phyloP scores from a whole-genome alignment of 2,329 filamentous ascomycete genomes.

The Ceratocystis eucalypticola region DNA sequence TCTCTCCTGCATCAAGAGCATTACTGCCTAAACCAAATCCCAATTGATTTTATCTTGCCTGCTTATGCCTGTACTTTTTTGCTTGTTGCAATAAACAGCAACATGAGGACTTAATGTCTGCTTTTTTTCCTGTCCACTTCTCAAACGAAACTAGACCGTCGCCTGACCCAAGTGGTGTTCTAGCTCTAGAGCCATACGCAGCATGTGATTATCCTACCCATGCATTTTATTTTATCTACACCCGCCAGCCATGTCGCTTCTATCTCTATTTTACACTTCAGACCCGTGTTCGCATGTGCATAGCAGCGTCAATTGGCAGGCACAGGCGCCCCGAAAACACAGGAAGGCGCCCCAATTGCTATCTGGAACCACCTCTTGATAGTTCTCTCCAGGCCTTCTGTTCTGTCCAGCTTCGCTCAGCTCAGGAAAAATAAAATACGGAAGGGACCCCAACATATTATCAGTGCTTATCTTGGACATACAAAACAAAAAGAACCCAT shows the following conservation, averaged over 20 bases:
- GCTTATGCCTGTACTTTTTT: neutral
- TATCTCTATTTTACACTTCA: neutral
- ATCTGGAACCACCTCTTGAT: no score
- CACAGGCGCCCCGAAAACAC: no score
- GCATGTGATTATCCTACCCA: constrained; percentile 2
- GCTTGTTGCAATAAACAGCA: neutral
- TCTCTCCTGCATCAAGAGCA: neutral
- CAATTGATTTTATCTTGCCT: neutral
- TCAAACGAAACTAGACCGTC: neutral
- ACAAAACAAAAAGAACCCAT: neutral
- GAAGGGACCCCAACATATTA: neutral
- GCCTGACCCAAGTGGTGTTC: neutral
- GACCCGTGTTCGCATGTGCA: no score
- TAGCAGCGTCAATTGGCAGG: no score
- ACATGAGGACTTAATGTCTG: no score
- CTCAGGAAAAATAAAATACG: no score
- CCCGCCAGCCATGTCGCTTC: neutral
- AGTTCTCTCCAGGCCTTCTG: no score
- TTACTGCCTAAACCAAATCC: neutral
- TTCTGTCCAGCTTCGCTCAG: no score
- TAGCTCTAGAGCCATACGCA: neutral
- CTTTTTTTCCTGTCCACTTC: neutral
- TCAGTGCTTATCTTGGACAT: neutral
- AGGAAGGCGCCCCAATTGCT: no score
- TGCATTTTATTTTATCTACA: neutral